Conservation (phyloP, 805 yeast species). For the Wickerhamomyces alni region DNA sequence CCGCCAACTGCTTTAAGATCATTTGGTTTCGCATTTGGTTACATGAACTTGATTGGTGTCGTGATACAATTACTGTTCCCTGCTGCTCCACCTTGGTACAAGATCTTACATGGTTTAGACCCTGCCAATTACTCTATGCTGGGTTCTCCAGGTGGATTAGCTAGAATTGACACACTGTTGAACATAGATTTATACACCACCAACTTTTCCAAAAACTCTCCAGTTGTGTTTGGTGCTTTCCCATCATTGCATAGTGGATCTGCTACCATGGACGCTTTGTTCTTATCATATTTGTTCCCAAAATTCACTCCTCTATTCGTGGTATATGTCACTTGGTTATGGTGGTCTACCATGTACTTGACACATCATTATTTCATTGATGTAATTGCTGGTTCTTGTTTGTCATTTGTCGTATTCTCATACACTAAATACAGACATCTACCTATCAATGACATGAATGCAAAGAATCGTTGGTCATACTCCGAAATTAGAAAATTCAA, state of each 20-base stretch:
- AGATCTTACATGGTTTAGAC: constrained; percentile 71
- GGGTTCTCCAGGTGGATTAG: constrained; percentile 95
- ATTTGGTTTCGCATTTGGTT: constrained; percentile 91
- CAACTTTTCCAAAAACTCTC: constrained; percentile 72
- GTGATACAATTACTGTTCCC: constrained; percentile 78
- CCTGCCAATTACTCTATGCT: constrained; percentile 89
- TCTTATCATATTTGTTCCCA: constrained; percentile 81
- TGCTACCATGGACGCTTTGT: constrained; percentile 89
- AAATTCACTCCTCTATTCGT: constrained; percentile 56
- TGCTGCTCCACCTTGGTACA: constrained; percentile 98
- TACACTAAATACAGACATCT: constrained; percentile 61
- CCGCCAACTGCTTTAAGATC: constrained; percentile 84
- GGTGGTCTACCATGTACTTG: constrained; percentile 98
- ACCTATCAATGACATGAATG: constrained; percentile 49
- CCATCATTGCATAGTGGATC: constrained; percentile 91
- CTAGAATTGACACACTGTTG: constrained; percentile 72
- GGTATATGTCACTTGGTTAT: constrained; percentile 82
- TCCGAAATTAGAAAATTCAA: constrained; percentile 31
- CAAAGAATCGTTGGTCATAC: constrained; percentile 70
- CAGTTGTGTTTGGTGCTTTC: constrained; percentile 89
- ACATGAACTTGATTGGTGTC: constrained; percentile 87
- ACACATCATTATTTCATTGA: constrained; percentile 96
- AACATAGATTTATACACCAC: constrained; percentile 81
- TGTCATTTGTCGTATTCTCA: constrained; percentile 65
- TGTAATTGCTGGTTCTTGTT: constrained; percentile 87